A percentile compares a stretch with the other conserved stretches of the same genome.
These are phyloP conservation scores for Aspergillus terreus DNA, from an alignment of 2,329 filamentous ascomycete genomes.

Conservation along the genomic window DNA sequence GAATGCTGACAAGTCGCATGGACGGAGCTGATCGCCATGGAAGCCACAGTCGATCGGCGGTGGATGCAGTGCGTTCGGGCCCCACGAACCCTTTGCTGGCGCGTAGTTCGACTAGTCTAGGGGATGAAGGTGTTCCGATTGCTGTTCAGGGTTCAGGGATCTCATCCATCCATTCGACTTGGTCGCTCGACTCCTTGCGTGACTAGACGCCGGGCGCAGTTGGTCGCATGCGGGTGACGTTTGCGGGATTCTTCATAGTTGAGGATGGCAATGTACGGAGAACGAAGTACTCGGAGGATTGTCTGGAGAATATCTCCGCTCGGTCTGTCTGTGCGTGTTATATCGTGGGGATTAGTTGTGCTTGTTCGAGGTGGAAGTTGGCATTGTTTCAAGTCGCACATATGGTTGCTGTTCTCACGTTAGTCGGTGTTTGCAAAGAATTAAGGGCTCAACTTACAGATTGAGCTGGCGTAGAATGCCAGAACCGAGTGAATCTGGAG, in stretches of 20 bases:
- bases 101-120: background rate
- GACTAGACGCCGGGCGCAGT: background rate
- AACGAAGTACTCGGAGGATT: too few relatives aligned
- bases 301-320: too few relatives aligned
- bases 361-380: too few relatives aligned
- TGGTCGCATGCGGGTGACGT: background rate
- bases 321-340: too few relatives aligned
- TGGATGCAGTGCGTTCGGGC: background rate
- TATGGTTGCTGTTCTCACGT: too few relatives aligned
- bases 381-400: too few relatives aligned
- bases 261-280: too few relatives aligned
- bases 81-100: background rate
- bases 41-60: background rate
- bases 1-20: slow-evolving; percentile 10
- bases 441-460: too few relatives aligned
- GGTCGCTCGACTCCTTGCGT: background rate
- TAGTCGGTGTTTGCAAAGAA: too few relatives aligned
- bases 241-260: background rate
- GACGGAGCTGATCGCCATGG: background rate
- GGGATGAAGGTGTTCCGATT: background rate
- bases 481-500: too few relatives aligned
- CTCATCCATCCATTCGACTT: background rate
- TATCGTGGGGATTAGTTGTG: too few relatives aligned
- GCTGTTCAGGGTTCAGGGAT: background rate
- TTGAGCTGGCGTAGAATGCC: too few relatives aligned